Evolutionary conservation across 306 rosid genomes (phyloP).

Genomic region (Pyrus communis): DNA sequence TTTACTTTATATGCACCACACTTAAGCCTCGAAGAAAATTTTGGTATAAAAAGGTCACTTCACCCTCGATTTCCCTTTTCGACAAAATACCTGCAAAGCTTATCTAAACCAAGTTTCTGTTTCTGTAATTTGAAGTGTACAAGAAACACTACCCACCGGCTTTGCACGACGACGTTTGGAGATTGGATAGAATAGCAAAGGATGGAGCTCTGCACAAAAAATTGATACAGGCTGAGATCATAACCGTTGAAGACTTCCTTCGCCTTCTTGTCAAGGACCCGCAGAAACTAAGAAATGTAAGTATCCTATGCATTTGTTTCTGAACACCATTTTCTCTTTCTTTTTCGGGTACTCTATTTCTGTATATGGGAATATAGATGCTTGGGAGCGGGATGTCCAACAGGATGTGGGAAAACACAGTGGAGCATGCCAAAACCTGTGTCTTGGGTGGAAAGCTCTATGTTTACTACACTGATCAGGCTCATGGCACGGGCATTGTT

Average conservation of each 20-base stretch:
- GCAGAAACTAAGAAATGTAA: constrained; percentile 73
- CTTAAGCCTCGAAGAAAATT: background rate
- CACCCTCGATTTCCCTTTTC: background rate
- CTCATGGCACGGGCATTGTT: constrained; percentile 47
- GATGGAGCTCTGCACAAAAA: constrained; percentile 88
- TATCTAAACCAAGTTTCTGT: constrained; percentile 1
- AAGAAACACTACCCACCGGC: constrained; percentile 90
- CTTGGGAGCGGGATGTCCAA: constrained; percentile 93
- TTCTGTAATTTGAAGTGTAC: constrained; percentile 50
- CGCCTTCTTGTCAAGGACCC: constrained; percentile 65
- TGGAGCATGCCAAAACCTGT: constrained; percentile 91
- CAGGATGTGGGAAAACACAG: constrained; percentile 89
- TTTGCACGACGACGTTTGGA: constrained; percentile 83
- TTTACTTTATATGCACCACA: background rate
- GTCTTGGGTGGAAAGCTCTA: constrained; percentile 71
- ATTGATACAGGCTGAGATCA: constrained; percentile 43
- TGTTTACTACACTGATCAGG: constrained; percentile 58
- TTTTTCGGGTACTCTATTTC: background rate
- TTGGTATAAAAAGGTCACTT: background rate
- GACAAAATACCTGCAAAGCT: background rate
- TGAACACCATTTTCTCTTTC: constrained; percentile 1
- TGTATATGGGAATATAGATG: constrained; percentile 29
- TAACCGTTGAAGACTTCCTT: constrained; percentile 71
- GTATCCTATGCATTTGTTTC: constrained; percentile 11
- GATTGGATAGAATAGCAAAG: constrained; percentile 79